Evolutionary conservation across 2,329 filamentous ascomycete species (phyloP), one percentile per base, ranked within the genome.

Genomic region (Ceratocystis colombiana): DNA sequence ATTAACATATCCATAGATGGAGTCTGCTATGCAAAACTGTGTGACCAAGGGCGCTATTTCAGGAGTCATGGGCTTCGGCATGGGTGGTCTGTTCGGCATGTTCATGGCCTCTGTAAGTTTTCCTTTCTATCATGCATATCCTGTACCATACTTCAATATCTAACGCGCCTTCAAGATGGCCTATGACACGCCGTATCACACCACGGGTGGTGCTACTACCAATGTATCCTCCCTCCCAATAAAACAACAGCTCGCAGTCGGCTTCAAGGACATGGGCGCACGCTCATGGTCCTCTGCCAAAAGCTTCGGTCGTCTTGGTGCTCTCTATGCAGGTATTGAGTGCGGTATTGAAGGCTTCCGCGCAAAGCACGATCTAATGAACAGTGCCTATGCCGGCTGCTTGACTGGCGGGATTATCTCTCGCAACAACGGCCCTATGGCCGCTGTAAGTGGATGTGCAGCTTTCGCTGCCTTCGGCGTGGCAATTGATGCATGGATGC

Each of bases 251-350:
- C 82, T 99, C 65, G 85, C 84, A 69, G 78, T 83, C 72, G 94
- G 94, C 64, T 90, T 99, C 79, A 91, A 89, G 75, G 94, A 99
- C 76, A 97, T 99, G 92, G 94, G 94, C 70, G 77, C 82, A 69
- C 85, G 90, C 12, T 93, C 90, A 3, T 89, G 82, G 76, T 88
- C 86, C 69, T 90, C 87, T 61, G 94, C 92, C 65, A 94, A 92
- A 79, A 97, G 95, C 79, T 99, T 99, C 74, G 93, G 90, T 69
- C 88, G 92, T 71, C 90, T 99, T 62, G 94, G 94, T 71, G 88
- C 90, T 1, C 82, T 97, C 22, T 99, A 95, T 79, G 84, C 86
- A 17, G 93, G 93, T 50, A 96, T 94, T 64, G 94, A 99, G 78
- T 99, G 94, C 79, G 91, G 89, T 70, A 91, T 99, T 73, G 94